Conservation (phyloP, 179 eudicot species). For the Spergularia azorica region DNA sequence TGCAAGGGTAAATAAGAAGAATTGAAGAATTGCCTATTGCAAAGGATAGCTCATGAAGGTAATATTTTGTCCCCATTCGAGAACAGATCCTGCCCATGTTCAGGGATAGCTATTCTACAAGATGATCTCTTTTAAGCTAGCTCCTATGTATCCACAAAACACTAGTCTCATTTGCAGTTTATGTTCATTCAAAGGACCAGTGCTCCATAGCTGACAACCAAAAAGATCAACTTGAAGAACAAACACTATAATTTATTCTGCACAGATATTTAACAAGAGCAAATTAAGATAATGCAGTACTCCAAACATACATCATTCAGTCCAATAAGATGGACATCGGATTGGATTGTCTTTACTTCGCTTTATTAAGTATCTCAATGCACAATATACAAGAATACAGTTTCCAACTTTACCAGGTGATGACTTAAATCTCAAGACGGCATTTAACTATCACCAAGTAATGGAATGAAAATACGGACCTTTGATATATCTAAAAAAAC, state of each 20-base stretch:
- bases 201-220: not conserved
- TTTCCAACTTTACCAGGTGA: not conserved
- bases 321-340: no score
- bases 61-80: not conserved
- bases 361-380: not conserved
- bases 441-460: not conserved
- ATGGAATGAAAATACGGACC: not conserved
- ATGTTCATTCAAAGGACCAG: not conserved
- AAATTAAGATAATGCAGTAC: not conserved
- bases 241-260: not conserved
- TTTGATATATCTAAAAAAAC: no score
- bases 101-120: not conserved
- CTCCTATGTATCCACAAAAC: not conserved
- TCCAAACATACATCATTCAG: not conserved
- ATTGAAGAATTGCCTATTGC: not conserved
- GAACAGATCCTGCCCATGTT: not conserved
- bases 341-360: no score
- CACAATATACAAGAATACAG: not conserved
- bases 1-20: constrained; percentile 26
- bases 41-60: not conserved
- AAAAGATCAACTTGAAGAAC: not conserved
- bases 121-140: not conserved
- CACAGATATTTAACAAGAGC: not conserved
- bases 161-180: not conserved
- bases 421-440: not conserved